Percentiles rank a stretch among this genome's conserved stretches.
These are phyloP conservation scores for Scutellaria minor DNA, from an alignment of 257 asterid species.

Conservation along the genomic window DNA sequence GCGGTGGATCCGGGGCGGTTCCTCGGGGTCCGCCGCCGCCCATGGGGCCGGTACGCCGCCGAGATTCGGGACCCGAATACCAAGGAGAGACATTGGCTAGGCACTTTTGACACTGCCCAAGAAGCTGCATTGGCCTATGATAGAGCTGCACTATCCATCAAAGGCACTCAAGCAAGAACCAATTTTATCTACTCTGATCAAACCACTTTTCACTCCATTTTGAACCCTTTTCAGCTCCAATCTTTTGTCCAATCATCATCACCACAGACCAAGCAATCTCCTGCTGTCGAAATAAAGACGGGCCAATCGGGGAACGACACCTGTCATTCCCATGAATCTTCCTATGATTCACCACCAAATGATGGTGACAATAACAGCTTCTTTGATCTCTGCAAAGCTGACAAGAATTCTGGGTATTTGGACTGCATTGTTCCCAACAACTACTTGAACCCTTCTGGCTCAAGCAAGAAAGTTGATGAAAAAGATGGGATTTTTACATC, in stretches of 20 bases:
- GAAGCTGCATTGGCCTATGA: conserved; percentile 98
- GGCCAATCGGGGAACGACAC: conserved; percentile 38
- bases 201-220: conserved; percentile 45
- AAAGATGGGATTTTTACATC: conserved; percentile 14
- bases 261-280: conserved; percentile 23
- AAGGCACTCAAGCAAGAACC: conserved; percentile 86
- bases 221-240: conserved; percentile 52
- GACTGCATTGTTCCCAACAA: conserved; percentile 85
- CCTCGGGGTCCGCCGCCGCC: conserved; percentile 85
- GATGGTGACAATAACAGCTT: conserved; percentile 34
- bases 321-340: conserved; percentile 40
- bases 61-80: conserved; percentile 94
- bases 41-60: conserved; percentile 98
- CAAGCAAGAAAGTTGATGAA: conserved; percentile 4
- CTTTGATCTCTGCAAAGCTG: conserved; percentile 42
- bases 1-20: conserved; percentile 85
- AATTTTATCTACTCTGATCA: conserved; percentile 76
- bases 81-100: conserved; percentile 95
- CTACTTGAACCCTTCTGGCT: conserved; percentile 63
- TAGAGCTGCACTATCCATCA: conserved; percentile 90
- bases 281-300: not conserved
- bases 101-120: conserved; percentile 94
- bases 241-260: conserved; percentile 19
- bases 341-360: conserved; percentile 43
- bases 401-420: conserved; percentile 75